A percentile compares a stretch with the other conserved stretches of the same genome.
Evolutionary conservation across 2,329 filamentous ascomycete genomes (phyloP).

Genomic region (Xylariales sp.): DNA sequence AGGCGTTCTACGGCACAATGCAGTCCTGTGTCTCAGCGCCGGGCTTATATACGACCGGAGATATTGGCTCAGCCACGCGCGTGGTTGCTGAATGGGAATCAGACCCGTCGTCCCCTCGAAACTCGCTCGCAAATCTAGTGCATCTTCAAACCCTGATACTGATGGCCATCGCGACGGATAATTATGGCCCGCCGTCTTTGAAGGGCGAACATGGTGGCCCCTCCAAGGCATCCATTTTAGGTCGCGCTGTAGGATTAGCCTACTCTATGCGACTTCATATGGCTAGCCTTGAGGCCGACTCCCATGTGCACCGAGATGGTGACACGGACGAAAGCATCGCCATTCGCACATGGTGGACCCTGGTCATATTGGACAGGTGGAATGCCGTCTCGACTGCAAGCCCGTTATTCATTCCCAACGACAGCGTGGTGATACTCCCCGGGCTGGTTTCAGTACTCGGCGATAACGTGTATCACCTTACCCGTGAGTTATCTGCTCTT

Average conservation of each 20-base stretch:
- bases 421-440: constrained; percentile 68
- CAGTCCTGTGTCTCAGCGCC: constrained; percentile 59
- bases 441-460: constrained; percentile 71
- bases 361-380: constrained; percentile 79
- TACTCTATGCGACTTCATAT: constrained; percentile 73
- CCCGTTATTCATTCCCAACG: constrained; percentile 71
- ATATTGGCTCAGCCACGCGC: constrained; percentile 58
- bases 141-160: constrained; percentile 76
- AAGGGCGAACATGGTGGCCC: constrained; percentile 58
- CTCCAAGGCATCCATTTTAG: constrained; percentile 67
- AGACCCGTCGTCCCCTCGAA: constrained; percentile 52
- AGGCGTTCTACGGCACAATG: constrained; percentile 70
- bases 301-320: constrained; percentile 63
- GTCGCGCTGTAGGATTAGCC: constrained; percentile 72
- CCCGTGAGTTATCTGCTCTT: constrained; percentile 63
- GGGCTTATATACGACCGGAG: constrained; percentile 54
- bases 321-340: constrained; percentile 67
- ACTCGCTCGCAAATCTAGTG: constrained; percentile 61
- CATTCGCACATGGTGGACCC: constrained; percentile 76
- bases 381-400: constrained; percentile 75
- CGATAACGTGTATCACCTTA: constrained; percentile 71
- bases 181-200: constrained; percentile 59
- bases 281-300: constrained; percentile 49
- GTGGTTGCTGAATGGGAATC: constrained; percentile 66
- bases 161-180: constrained; percentile 73